Conservation (phyloP, 164 flowering plant genomes). For the Buxus sempervirens region DNA sequence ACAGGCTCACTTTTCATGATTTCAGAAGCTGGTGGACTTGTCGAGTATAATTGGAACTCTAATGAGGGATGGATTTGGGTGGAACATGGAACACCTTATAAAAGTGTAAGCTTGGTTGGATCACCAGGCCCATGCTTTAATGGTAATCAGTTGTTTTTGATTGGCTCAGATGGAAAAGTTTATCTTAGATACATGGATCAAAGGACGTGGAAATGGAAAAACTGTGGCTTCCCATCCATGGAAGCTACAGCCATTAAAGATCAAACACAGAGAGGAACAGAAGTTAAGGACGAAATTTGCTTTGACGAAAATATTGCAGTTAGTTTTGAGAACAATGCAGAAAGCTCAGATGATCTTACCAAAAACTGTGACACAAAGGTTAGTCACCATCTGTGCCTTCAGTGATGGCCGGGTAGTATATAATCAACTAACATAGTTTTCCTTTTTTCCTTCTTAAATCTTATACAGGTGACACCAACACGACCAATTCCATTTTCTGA, state of each 20-base stretch:
- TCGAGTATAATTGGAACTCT: constrained; percentile 73
- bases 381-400: constrained; percentile 9
- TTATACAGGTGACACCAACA: constrained; percentile 56
- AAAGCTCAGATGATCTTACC: constrained; percentile 12
- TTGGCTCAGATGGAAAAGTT: constrained; percentile 80
- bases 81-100: constrained; percentile 76
- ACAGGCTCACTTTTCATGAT: constrained; percentile 79
- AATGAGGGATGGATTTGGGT: constrained; percentile 85
- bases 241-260: constrained; percentile 15
- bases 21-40: constrained; percentile 66
- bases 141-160: constrained; percentile 58
- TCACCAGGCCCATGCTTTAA: constrained; percentile 75
- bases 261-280: constrained; percentile 4
- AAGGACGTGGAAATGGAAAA: constrained; percentile 71
- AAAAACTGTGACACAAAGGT: constrained; percentile 67
- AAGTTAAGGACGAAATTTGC: constrained; percentile 21
- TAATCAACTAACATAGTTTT: constrained; percentile 1
- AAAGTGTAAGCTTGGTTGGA: constrained; percentile 48
- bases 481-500: constrained; percentile 71
- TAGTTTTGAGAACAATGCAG: constrained; percentile 22
- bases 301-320: constrained; percentile 24
- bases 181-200: constrained; percentile 62
- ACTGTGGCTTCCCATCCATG: constrained; percentile 49
- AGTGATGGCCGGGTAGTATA: not conserved
- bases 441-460: not conserved